Base-by-base conservation (phyloP, 2,329 filamentous ascomycete species). In the Trichoderma atrobrunneum region DNA sequence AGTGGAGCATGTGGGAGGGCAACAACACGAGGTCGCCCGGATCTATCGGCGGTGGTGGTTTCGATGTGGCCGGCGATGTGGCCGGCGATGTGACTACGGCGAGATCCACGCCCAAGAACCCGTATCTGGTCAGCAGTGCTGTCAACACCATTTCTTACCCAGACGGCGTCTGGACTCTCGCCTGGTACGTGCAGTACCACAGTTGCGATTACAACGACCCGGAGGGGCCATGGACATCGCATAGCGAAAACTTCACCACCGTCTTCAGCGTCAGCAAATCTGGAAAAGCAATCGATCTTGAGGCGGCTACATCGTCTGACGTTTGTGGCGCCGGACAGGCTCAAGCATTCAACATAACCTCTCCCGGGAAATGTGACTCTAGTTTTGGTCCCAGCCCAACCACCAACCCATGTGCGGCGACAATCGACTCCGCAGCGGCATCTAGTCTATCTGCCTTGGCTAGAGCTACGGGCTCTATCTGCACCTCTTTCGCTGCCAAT, bases 251-350 rank as follows among this genome's bases (percentile, higher is more conserved):
- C 43, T 51, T 57, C 51, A 43, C 32, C 34, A 69, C 65, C 51
- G 34, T 60, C n/a, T 59, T 69, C 34, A 54, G 43, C 26, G 43
- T 54, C n/a, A 65, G 62, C 62, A 54, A 65, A 43, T 65, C 62
- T 18, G 62, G 62, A 32, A n/a, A 54, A 26, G n/a, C 26, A 54
- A 14, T 26, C 7, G 62, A 65, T 51, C 16, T 65, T 16, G 39
- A 51, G 43, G 62, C 28, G 28, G 62, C 39, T 18, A 65, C 62
- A 24, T 65, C 62, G 16, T 30, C 62, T 51, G 62, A 34, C 43
- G 28, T 54, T 14, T 65, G 62, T 18, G 62, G 28, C 26, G 4
- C 62, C 43, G 10, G 28, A 26, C 11, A 30, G 14, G 62, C 43
- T 24, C 43, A 54, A 30, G 62, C 62, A 26, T 65, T 34, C 43